These are phyloP conservation scores for Canavalia gladiata DNA, from an alignment of 306 rosid genomes.

Conservation along the genomic window DNA sequence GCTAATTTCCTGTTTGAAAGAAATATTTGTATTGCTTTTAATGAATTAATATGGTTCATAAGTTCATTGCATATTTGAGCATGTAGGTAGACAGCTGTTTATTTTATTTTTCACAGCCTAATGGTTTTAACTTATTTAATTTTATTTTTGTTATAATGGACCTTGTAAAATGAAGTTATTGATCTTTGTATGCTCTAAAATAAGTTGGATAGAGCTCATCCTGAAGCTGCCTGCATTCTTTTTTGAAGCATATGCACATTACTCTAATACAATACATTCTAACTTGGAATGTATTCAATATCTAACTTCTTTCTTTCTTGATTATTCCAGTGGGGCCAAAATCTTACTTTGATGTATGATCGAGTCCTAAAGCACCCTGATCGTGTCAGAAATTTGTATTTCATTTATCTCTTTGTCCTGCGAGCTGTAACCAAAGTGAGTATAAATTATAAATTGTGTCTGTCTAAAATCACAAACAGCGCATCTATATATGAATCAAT, in stretches of 20 bases:
- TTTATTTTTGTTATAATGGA: conserved; percentile 13
- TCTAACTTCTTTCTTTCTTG: conserved; percentile 40
- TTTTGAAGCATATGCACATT: conserved; percentile 9
- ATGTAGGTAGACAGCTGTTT: conserved; percentile 8
- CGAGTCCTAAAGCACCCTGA: conserved; percentile 86
- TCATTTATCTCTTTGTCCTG: conserved; percentile 91
- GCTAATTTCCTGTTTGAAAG: conserved; percentile 37
- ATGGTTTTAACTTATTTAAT: background rate
- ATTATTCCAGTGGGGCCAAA: conserved; percentile 89
- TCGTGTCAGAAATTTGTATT: conserved; percentile 92
- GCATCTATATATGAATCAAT: conserved; percentile 4
- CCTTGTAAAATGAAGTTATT: conserved; percentile 9
- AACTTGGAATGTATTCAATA: background rate
- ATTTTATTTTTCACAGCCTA: conserved; percentile 13
- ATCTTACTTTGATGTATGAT: conserved; percentile 79
- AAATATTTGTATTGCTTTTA: conserved; percentile 15
- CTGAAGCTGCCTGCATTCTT: conserved; percentile 21
- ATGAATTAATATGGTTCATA: conserved; percentile 31
- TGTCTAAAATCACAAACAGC: conserved; percentile 15
- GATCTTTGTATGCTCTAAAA: background rate
- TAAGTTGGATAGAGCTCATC: conserved; percentile 6
- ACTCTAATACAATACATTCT: background rate
- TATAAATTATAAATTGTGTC: conserved; percentile 41
- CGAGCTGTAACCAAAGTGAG: conserved; percentile 97
- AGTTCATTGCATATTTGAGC: conserved; percentile 31